Conservation (phyloP, 495 filamentous ascomycete genomes). For the Schizothecium vesticola region DNA sequence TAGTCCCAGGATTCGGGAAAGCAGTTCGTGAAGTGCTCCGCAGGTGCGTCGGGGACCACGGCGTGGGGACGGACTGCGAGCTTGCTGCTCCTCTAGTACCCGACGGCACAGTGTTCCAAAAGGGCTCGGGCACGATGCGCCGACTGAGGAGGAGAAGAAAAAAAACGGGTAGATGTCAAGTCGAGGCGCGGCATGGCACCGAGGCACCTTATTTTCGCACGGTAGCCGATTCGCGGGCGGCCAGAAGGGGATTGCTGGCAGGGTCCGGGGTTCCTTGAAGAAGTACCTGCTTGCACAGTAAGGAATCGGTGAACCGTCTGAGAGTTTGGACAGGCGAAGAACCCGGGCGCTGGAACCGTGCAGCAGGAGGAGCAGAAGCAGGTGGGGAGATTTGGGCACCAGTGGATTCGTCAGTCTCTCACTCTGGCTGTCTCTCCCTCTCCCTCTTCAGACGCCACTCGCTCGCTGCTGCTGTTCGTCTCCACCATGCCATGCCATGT, state of each 20-base stretch:
- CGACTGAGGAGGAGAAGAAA: slow-evolving; percentile 8
- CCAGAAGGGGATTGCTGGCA: slow-evolving; percentile 12
- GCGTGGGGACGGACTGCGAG: not conserved
- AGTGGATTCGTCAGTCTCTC: not conserved
- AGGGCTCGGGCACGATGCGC: slow-evolving; percentile 8
- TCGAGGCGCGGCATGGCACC: slow-evolving; percentile 21
- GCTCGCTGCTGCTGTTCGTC: not conserved
- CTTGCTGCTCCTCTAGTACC: not conserved
- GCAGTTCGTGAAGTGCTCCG: not conserved
- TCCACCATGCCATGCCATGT: not conserved
- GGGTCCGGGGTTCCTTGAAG: slow-evolving; percentile 19
- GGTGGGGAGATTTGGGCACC: not conserved
- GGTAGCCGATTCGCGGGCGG: slow-evolving; percentile 20
- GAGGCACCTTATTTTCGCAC: slow-evolving; percentile 24
- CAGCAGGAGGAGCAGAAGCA: not conserved
- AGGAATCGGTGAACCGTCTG: not conserved
- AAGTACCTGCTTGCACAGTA: slow-evolving; percentile 1
- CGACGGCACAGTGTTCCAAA: slow-evolving; percentile 1
- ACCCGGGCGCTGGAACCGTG: not conserved
- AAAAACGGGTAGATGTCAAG: slow-evolving; percentile 24
- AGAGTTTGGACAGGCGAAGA: not conserved
- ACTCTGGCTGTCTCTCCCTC: not conserved
- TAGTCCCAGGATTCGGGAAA: not conserved
- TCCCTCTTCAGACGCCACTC: not conserved
- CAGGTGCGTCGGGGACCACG: not conserved